Conservation (phyloP, 192 early-diverging fungal species). For the Coemansia sp. region DNA sequence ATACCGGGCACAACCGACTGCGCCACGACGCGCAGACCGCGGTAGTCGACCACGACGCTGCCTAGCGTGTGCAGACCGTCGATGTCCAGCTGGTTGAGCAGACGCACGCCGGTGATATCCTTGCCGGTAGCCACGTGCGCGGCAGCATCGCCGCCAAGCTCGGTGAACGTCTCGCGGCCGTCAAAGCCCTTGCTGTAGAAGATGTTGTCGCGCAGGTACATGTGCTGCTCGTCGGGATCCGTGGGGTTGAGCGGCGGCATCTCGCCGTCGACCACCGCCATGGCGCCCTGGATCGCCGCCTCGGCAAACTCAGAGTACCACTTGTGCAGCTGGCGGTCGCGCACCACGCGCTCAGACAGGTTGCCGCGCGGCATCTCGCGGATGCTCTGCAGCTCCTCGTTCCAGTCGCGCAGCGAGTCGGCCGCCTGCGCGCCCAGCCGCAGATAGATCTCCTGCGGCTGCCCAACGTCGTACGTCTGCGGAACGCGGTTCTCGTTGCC, state of each 20-base stretch:
- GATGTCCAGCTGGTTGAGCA: constrained; percentile 71
- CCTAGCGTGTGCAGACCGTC: constrained; percentile 87
- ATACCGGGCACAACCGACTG: constrained; percentile 93
- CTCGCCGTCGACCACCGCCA: constrained; percentile 79
- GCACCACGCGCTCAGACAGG: constrained; percentile 80
- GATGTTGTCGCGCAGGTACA: constrained; percentile 95
- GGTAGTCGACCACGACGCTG: constrained; percentile 91
- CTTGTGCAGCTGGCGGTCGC: constrained; percentile 82
- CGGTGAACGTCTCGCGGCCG: constrained; percentile 80
- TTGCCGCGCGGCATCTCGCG: constrained; percentile 78
- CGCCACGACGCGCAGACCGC: constrained; percentile 86
- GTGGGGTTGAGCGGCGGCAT: constrained; percentile 76
- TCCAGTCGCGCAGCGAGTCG: constrained; percentile 84
- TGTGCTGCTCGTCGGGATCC: constrained; percentile 73
- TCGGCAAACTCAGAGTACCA: constrained; percentile 91
- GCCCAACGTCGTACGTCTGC: constrained; percentile 31
- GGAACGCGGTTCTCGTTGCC: constrained; percentile 35
- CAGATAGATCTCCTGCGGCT: constrained; percentile 33
- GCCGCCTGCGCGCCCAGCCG: constrained; percentile 27
- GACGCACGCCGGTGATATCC: constrained; percentile 88
- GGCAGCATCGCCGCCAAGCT: constrained; percentile 83
- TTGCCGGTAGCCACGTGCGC: constrained; percentile 92
- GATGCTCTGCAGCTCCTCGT: constrained; percentile 91
- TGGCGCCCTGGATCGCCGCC: constrained; percentile 81
- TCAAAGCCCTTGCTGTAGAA: constrained; percentile 92